Evolutionary conservation across 2,329 filamentous ascomycete genomes (phyloP), one percentile per base, ranked within the genome.

Genomic region (Penicillium decumbens): DNA sequence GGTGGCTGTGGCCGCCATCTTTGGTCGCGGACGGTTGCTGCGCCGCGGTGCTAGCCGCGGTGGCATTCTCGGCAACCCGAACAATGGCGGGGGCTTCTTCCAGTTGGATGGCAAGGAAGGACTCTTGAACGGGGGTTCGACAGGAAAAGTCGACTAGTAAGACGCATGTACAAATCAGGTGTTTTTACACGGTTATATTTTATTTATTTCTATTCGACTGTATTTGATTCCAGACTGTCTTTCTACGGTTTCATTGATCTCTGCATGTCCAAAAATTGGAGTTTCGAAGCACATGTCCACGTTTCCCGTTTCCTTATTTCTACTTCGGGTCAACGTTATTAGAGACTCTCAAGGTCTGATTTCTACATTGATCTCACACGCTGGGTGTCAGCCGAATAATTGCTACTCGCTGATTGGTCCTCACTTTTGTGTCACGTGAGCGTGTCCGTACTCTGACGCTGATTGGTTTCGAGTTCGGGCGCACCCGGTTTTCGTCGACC

Each of bases 81-180:
- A 56, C 47, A 62, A 63, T 47, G 65, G 64, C 32, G 65, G 64
- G 45, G 74, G 74, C 10, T 76, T 76, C 58, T 75, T 77, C 62
- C 69, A 73, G 49, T 64, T 77, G 23, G 75, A 77, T 58, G 73
- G 72, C 30, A 77, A 77, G 60, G 74, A 76, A 54, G 72, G 74
- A 25, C 52, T 75, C 33, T 58, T 77, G 58, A 72, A 69, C 49
- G 69, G 70, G 43, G 68, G 66, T 37, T 62, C 65, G 24, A 70
- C 71, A 20, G 75, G 72, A 44, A 77, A 77, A 59, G 74, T 74
- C 41, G 75, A 77, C 63, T 77, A 62, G 69, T 59, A 54, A 58
- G 50, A 54, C 46, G 53, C 54, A 60, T 68, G 64, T 67, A 66
- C 58, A 66, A 61, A 57, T 63, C 61, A 39, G 56, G 56, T 62